Base-by-base conservation (phyloP, 73 alveolate genomes). In the Paramecium sonneborni region DNA sequence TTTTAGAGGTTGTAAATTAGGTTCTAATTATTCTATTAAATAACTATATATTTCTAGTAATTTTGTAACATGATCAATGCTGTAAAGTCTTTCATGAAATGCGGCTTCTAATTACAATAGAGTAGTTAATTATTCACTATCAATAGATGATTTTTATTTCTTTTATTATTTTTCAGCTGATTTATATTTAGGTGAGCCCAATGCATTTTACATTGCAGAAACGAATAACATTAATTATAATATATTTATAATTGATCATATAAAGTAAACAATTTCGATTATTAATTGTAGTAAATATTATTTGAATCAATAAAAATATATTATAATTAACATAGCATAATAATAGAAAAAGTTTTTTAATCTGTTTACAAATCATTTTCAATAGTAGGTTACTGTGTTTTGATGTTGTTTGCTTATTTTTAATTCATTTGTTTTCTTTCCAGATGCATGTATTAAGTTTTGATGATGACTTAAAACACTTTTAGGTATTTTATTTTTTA, bases 401-500 rank as follows among this genome's bases (percentile, higher is more conserved):
- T 62, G 18, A 30, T 26, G 24, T 62, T 26, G 23, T 32, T 62
- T 62, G 20, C 44, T 30, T 15, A 44, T 32, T 62, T 62, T 62
- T 62, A 1, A 62, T 26, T 62, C 84, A 62, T 62, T 62, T 62
- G 12, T 26, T 26, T 62, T 62, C 20, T 62, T 62, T 52, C 68
- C 68, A 30, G 84, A 32, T 11, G 84, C 24, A 3, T 23, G 23
- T 30, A 62, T 26, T 28, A 62, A 28, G 39, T 62, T 62, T 62
- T 62, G 24, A 62, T 62, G 84, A 62, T 62, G 84, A 62, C 84
- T 62, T 62, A 62, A 12, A 26, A 62, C 84, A 62, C 84, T 62
- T 28, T 62, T 62, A 6, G 84, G 84, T 12, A 62, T 62, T 26
- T 62, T 62, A 32, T 62, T 26, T 62, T 62, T 62, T 8, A 62